These are phyloP conservation scores for Leccinellum albellum DNA, from an alignment of 768 basidiomycete species.

Conservation along the genomic window DNA sequence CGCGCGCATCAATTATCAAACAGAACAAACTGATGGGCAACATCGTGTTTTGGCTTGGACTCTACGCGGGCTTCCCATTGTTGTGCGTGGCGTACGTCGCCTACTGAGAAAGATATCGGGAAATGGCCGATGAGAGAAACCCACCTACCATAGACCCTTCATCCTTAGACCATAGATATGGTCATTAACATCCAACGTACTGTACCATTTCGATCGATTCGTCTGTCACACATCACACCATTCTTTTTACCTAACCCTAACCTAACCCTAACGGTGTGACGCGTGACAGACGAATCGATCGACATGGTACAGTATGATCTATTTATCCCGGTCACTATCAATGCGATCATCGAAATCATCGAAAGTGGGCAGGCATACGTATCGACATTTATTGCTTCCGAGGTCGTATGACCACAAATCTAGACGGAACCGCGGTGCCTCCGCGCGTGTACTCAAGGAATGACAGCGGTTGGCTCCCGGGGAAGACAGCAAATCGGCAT, in stretches of 20 bases:
- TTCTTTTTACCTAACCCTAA: no score
- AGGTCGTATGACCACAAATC: neutral
- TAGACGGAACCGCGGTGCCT: neutral
- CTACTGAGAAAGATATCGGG: conserved; percentile 37
- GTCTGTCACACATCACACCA: no score
- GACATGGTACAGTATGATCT: no score
- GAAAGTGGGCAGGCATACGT: no score
- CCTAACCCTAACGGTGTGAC: no score
- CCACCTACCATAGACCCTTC: neutral
- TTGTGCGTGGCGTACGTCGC: conserved; percentile 76
- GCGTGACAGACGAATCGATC: no score
- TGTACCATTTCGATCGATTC: no score
- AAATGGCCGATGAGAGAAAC: conserved; percentile 4
- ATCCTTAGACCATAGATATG: neutral
- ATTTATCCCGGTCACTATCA: no score
- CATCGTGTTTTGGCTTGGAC: conserved; percentile 89
- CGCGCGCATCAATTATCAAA: conserved; percentile 72
- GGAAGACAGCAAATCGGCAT: neutral
- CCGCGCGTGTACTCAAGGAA: neutral
- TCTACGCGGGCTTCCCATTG: conserved; percentile 89
- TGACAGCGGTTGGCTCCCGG: neutral
- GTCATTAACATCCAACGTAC: no score
- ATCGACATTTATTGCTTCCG: neutral
- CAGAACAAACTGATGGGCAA: conserved; percentile 80
- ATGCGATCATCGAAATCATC: no score